Base-by-base conservation (phyloP, 805 yeast species). In the Blastobotrys parvus region DNA sequence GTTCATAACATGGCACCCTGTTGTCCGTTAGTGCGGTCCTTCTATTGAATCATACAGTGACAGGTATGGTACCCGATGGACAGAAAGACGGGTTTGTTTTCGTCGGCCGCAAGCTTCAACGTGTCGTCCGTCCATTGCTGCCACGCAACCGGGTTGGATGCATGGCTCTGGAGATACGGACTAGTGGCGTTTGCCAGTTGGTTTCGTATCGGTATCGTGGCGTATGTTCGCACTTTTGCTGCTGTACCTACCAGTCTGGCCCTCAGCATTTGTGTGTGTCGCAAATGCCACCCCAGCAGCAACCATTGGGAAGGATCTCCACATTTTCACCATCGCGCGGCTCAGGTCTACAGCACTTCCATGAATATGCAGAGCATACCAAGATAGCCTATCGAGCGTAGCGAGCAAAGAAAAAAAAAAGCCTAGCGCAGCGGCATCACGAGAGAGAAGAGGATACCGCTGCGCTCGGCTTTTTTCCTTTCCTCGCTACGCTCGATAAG, bases 1-100 rank as follows among this genome's bases (percentile, higher is more conserved):
- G 48, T 60, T 61, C 68, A 64, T 63, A 3, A 62, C 64, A 45
- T 60, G 65, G 50, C 68, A 62, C 61, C 29, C 29, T 25, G 11
- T 25, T 25, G 29, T 25, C 11, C 7, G 29, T 11, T 25, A 7
- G 7, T 8, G 7, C 11, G 11, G 29, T 8, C 7, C 10, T 25
- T 8, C 29, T 25, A 8, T 25, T 7, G 11, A 25, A 25, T 8
- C 29, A 25, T 25, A 25, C 64, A 60, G 38, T 63, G 68, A 44
- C 67, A 61, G 18, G 67, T 57, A 39, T 59, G 60, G 45, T 61
- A 62, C 19, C 67, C 67, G 39, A 65, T 62, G 7, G 63, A 57
- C 32, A 65, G 48, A 36, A 64, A 64, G 11, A 65, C 48, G 8
- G 67, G 68, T 49, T 54, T 58, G 46, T 62, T 54, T 18, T 45